Percentiles rank a stretch among this genome's conserved stretches.
Evolutionary conservation across 2,329 filamentous ascomycete species (phyloP).

Genomic region (Trichophyton benhamiae): DNA sequence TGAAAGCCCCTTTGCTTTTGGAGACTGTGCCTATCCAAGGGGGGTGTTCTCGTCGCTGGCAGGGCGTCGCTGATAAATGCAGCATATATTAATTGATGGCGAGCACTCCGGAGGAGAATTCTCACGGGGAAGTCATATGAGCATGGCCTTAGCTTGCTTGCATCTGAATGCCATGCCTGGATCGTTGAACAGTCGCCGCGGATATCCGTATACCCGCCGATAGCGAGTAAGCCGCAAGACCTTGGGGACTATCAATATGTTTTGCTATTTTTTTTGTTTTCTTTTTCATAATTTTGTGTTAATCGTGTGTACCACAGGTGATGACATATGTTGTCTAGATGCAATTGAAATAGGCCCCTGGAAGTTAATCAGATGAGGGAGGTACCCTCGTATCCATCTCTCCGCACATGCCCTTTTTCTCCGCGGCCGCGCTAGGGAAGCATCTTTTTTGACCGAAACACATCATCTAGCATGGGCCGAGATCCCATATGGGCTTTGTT

Average conservation of each 20-base stretch:
- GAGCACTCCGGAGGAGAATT: background rate
- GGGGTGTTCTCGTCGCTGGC: background rate
- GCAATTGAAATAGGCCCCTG: background rate
- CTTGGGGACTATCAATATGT: background rate
- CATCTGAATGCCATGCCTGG: background rate
- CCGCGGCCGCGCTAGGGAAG: background rate
- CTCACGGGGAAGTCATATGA: background rate
- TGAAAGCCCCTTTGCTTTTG: background rate
- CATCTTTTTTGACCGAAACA: background rate
- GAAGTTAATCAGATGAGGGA: background rate
- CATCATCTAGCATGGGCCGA: too few relatives aligned
- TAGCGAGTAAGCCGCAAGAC: background rate
- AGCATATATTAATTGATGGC: background rate
- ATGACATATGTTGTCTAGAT: background rate
- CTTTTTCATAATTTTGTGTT: too few relatives aligned
- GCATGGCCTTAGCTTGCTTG: background rate
- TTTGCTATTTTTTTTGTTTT: background rate
- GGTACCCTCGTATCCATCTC: background rate
- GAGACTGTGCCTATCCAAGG: background rate
- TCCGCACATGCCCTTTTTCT: background rate
- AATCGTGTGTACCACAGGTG: too few relatives aligned
- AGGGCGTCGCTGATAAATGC: background rate
- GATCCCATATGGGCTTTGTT: too few relatives aligned
- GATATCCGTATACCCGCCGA: conserved; percentile 1
- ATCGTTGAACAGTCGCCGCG: background rate